Percentiles rank a stretch among this genome's conserved stretches.
Evolutionary conservation across 768 basidiomycete species (phyloP).

Genomic region (Pisolithus albus): DNA sequence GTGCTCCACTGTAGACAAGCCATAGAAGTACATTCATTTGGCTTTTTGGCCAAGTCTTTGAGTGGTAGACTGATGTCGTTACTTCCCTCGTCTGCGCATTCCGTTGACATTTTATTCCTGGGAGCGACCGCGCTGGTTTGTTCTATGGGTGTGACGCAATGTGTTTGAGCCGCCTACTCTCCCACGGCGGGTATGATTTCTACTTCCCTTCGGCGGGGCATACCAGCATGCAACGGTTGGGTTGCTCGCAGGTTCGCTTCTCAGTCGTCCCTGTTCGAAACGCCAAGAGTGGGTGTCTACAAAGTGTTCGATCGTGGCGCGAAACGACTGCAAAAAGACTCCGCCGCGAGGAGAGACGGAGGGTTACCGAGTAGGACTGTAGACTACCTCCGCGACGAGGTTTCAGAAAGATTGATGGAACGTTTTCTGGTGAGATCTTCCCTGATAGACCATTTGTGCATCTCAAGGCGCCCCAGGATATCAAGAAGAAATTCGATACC

Average conservation of each 20-base stretch:
- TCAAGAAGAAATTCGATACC: conserved; percentile 73
- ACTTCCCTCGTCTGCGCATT: too few species aligned
- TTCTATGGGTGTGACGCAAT: too few species aligned
- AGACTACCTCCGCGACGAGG: conserved; percentile 88
- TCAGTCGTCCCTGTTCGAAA: conserved; percentile 34
- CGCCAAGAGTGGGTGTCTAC: conserved; percentile 46
- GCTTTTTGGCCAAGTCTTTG: too few species aligned
- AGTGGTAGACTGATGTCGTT: too few species aligned
- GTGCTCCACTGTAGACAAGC: too few species aligned
- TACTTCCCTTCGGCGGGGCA: conserved; percentile 3
- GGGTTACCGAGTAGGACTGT: conserved; percentile 66
- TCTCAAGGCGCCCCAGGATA: conserved; percentile 52
- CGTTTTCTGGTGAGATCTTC: conserved; percentile 61
- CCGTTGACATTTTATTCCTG: too few species aligned
- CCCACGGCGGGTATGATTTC: conserved; percentile 12
- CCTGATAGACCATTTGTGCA: not conserved
- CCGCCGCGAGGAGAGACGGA: conserved; percentile 52
- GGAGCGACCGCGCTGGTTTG: too few species aligned
- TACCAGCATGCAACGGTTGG: not conserved
- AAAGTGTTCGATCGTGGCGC: conserved; percentile 80
- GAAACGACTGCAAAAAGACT: conserved; percentile 74
- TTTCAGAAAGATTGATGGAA: conserved; percentile 87
- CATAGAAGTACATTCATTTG: too few species aligned
- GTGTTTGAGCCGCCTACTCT: conserved; percentile 8
- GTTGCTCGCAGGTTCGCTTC: conserved; percentile 42